These are phyloP conservation scores for Nothopassalora personata DNA, from an alignment of 2,329 filamentous ascomycete genomes.

Conservation along the genomic window DNA sequence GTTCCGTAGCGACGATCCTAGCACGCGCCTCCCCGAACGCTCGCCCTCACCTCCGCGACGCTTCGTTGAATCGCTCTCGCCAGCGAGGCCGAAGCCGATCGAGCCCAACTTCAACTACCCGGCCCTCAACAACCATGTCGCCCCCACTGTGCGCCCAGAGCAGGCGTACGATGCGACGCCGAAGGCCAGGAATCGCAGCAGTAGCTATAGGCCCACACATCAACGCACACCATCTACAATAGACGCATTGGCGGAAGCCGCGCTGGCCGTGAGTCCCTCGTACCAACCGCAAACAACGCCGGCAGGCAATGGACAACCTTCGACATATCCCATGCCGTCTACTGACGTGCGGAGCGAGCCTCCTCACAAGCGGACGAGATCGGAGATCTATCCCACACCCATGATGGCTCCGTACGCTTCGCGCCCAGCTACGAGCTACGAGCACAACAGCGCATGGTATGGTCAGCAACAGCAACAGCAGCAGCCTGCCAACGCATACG, in stretches of 20 bases:
- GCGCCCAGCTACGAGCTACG: conserved; percentile 46
- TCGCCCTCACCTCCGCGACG: conserved; percentile 31
- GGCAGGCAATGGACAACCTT: conserved; percentile 17
- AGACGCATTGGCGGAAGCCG: conserved; percentile 42
- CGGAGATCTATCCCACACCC: conserved; percentile 50
- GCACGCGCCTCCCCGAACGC: conserved; percentile 16
- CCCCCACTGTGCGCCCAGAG: conserved; percentile 20
- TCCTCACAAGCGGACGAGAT: conserved; percentile 56
- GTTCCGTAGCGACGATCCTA: conserved; percentile 21
- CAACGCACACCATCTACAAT: conserved; percentile 35
- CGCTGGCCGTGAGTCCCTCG: conserved; percentile 36
- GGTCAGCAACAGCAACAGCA: conserved; percentile 8
- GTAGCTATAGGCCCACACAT: conserved; percentile 24
- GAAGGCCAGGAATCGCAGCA: conserved; percentile 12
- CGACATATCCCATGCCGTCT: conserved; percentile 19
- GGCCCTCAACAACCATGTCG: conserved; percentile 24
- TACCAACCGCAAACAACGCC: conserved; percentile 16
- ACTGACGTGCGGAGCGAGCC: conserved; percentile 39
- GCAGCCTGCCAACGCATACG: conserved; percentile 19
- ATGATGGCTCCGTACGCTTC: conserved; percentile 36
- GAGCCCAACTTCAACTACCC: conserved; percentile 34
- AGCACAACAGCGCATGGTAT: conserved; percentile 30
- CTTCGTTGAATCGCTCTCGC: conserved; percentile 34
- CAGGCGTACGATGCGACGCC: conserved; percentile 18
- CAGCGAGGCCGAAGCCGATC: conserved; percentile 24